Evolutionary conservation across 441 rosid species (phyloP).

Genomic region (Populus hybrid): DNA sequence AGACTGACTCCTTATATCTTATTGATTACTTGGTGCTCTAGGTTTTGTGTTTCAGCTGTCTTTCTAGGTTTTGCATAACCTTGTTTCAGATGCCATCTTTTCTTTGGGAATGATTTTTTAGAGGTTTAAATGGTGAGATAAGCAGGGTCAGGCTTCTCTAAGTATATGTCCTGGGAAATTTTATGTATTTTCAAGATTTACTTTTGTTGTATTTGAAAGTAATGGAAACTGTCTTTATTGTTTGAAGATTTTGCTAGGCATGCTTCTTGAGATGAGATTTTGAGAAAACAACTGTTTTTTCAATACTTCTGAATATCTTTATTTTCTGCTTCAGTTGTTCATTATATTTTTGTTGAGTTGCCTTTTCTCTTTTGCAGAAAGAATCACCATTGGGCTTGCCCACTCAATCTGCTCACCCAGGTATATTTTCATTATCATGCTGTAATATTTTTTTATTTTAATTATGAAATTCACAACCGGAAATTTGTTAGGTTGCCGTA

Average conservation of each 20-base stretch:
- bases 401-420: constrained; percentile 97
- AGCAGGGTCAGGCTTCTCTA: too few species aligned
- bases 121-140: neutral
- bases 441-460: too few species aligned
- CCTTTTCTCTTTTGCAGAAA: constrained; percentile 50
- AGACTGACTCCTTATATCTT: too few species aligned
- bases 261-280: too few species aligned
- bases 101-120: neutral
- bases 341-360: neutral
- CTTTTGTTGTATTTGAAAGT: neutral
- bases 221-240: neutral
- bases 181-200: too few species aligned
- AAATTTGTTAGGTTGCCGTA: neutral
- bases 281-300: too few species aligned
- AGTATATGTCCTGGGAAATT: neutral
- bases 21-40: too few species aligned
- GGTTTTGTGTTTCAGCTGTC: too few species aligned
- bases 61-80: too few species aligned
- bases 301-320: neutral
- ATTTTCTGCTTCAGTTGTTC: neutral
- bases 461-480: neutral
- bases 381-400: constrained; percentile 74
- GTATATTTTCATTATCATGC: constrained; percentile 25
- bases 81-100: too few species aligned
- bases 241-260: neutral